Percentiles rank a stretch among this genome's conserved stretches.
Evolutionary conservation across 768 basidiomycete genomes (phyloP).

Genomic region (Cantharellus cinnabarinus): DNA sequence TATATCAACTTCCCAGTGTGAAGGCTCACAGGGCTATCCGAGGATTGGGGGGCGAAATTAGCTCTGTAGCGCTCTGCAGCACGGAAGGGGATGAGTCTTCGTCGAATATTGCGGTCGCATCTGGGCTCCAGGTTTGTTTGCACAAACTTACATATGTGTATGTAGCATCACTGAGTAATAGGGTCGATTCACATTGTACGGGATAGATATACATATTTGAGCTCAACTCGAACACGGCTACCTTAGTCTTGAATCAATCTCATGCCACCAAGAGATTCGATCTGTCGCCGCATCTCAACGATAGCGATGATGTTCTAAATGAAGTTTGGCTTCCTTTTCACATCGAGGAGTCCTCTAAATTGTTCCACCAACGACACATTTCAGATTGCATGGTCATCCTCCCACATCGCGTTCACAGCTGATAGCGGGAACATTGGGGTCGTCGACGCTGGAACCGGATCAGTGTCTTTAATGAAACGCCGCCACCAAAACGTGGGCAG

Average conservation of each 20-base stretch:
- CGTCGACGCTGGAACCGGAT: slow-evolving; percentile 32
- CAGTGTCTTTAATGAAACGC: slow-evolving; percentile 35
- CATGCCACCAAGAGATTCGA: slow-evolving; percentile 31
- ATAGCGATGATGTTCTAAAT: slow-evolving; percentile 37
- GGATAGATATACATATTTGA: slow-evolving; percentile 15
- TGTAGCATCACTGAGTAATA: background rate
- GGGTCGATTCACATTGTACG: background rate
- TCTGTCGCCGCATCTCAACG: slow-evolving; percentile 22
- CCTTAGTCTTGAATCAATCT: slow-evolving; percentile 31
- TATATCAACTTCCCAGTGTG: slow-evolving; percentile 38
- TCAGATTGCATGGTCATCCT: background rate
- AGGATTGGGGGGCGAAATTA: slow-evolving; percentile 31
- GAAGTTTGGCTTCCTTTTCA: slow-evolving; percentile 26
- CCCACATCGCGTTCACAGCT: slow-evolving; percentile 38
- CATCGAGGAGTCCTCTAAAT: background rate
- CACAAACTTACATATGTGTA: background rate
- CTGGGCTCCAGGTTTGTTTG: slow-evolving; percentile 32
- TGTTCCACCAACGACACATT: background rate
- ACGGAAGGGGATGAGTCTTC: background rate
- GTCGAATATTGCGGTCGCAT: slow-evolving; percentile 45
- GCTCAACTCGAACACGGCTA: slow-evolving; percentile 26
- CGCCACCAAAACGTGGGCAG: slow-evolving; percentile 43
- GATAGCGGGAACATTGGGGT: slow-evolving; percentile 53
- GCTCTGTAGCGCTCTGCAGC: slow-evolving; percentile 7
- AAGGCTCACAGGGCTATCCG: slow-evolving; percentile 45